Conservation (phyloP, 768 basidiomycete species). For the Xerocomellus amylosporus region DNA sequence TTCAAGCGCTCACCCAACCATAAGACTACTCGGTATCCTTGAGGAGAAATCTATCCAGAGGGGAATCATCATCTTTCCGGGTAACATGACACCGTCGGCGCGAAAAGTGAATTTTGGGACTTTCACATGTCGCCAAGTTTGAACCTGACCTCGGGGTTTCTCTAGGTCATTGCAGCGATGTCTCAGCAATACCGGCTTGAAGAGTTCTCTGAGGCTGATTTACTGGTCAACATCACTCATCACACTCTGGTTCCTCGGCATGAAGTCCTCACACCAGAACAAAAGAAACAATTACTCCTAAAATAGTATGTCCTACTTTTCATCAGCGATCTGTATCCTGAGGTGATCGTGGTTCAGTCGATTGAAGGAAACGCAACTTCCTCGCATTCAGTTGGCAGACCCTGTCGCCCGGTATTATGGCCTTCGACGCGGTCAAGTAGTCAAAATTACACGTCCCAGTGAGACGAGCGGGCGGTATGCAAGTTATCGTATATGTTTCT, state of each 20-base stretch:
- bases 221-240: constrained; percentile 96
- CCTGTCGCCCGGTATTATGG: constrained; percentile 99
- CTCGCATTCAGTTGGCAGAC: constrained; percentile 93
- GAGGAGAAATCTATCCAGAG: constrained; percentile 88
- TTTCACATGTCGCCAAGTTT: background rate
- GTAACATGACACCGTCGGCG: constrained; percentile 95
- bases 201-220: constrained; percentile 94
- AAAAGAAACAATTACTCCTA: constrained; percentile 83
- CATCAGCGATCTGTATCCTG: constrained; percentile 5
- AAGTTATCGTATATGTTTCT: constrained; percentile 90
- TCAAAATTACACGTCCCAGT: constrained; percentile 95
- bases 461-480: constrained; percentile 95
- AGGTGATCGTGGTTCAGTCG: constrained; percentile 53
- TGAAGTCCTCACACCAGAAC: constrained; percentile 78
- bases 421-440: constrained; percentile 90
- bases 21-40: constrained; percentile 81
- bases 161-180: constrained; percentile 90
- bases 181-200: constrained; percentile 82
- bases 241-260: constrained; percentile 94
- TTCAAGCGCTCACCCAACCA: constrained; percentile 8
- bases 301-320: constrained; percentile 73
- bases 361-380: constrained; percentile 95
- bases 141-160: constrained; percentile 1
- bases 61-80: constrained; percentile 94
- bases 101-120: constrained; percentile 62